Evolutionary conservation across 768 basidiomycete species (phyloP).

Genomic region (Boletus tomentosulus): DNA sequence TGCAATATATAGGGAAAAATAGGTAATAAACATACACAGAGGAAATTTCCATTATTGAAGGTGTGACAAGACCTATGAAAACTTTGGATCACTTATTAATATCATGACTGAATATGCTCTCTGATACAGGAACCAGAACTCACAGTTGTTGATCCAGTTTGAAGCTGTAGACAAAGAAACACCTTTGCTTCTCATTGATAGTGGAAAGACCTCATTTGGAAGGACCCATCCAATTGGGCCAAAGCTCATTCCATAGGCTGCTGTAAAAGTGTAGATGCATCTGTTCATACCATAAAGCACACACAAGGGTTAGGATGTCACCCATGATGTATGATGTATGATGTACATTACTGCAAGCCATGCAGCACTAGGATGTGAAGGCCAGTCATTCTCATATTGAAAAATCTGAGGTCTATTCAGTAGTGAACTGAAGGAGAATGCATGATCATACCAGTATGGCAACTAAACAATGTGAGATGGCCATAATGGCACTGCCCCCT

Average conservation of each 20-base stretch:
- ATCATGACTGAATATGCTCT: background rate
- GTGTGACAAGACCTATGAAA: constrained; percentile 70
- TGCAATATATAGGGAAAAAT: background rate
- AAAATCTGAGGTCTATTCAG: constrained; percentile 36
- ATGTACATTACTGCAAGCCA: constrained; percentile 68
- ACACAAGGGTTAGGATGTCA: background rate
- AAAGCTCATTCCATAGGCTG: constrained; percentile 71
- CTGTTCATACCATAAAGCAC: constrained; percentile 26
- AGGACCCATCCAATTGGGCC: constrained; percentile 85
- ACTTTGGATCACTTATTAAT: constrained; percentile 39
- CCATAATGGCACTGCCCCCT: constrained; percentile 64
- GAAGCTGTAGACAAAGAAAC: constrained; percentile 80
- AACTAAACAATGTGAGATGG: constrained; percentile 58
- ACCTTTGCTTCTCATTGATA: constrained; percentile 75
- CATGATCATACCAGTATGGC: constrained; percentile 49
- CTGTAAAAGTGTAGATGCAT: constrained; percentile 70
- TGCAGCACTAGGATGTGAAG: constrained; percentile 50
- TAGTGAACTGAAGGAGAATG: background rate
- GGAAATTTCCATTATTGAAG: constrained; percentile 57
- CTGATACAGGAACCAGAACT: constrained; percentile 10
- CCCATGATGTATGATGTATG: background rate
- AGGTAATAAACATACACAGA: constrained; percentile 41
- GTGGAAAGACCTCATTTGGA: constrained; percentile 78
- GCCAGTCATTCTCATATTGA: constrained; percentile 54
- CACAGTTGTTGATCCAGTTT: constrained; percentile 85